Percentiles rank a stretch among this genome's conserved stretches.
phyloP scores from a whole-genome alignment of 2,329 filamentous ascomycete species.

The Pseudovirgaria hyperparasitica region DNA sequence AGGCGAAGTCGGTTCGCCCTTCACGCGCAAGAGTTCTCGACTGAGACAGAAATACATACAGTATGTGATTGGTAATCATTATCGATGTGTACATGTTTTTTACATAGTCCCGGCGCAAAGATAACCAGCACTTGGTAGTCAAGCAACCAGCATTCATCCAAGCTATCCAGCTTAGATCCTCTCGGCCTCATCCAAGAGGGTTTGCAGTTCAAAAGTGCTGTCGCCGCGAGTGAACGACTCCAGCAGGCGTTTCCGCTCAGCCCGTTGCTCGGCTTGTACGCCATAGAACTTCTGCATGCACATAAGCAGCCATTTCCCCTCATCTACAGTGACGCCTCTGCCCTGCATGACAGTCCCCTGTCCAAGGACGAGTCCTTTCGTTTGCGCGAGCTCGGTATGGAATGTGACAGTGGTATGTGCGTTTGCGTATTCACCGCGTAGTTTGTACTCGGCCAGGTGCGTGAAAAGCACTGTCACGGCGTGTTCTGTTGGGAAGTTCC shows the following conservation, averaged over 20 bases:
- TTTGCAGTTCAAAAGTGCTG: slow-evolving; percentile 66
- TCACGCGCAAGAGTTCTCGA: too few species aligned
- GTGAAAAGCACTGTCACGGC: slow-evolving; percentile 68
- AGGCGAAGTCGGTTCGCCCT: too few species aligned
- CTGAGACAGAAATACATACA: too few species aligned
- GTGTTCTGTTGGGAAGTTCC: slow-evolving; percentile 67
- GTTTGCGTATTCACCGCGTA: slow-evolving; percentile 75
- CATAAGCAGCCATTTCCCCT: slow-evolving; percentile 84
- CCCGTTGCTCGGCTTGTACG: slow-evolving; percentile 43
- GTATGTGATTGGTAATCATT: too few species aligned
- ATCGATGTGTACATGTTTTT: too few species aligned
- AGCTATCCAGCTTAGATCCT: slow-evolving; percentile 39
- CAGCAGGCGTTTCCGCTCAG: slow-evolving; percentile 56
- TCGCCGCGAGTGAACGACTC: slow-evolving; percentile 76
- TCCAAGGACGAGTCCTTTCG: slow-evolving; percentile 72
- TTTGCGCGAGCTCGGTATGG: slow-evolving; percentile 64
- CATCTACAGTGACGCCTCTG: slow-evolving; percentile 61
- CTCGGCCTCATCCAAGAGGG: slow-evolving; percentile 80
- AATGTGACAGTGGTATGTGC: slow-evolving; percentile 93
- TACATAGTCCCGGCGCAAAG: too few species aligned
- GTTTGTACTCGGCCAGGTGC: slow-evolving; percentile 83
- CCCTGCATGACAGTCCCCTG: slow-evolving; percentile 69
- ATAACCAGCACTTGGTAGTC: too few species aligned
- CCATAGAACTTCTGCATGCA: slow-evolving; percentile 89
- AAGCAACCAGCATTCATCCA: too few species aligned